Evolutionary conservation across 768 basidiomycete species (phyloP).

Genomic region (Termitomyces sp.): DNA sequence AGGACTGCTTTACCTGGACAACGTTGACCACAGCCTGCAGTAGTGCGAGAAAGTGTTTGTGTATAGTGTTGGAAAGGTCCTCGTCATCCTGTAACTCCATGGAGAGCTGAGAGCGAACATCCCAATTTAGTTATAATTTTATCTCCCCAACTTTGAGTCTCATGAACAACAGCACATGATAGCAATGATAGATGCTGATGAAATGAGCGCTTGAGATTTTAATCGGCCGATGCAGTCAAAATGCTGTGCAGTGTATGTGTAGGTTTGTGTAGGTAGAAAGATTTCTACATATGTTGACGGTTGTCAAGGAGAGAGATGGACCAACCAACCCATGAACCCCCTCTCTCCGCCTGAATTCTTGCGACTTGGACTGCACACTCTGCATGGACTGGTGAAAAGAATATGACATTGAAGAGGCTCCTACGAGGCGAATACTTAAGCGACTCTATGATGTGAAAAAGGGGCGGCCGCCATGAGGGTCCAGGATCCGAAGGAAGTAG

Average conservation of each 20-base stretch:
- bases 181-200: constrained; percentile 11
- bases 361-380: neutral
- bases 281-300: neutral
- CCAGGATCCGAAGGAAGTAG: constrained; percentile 16
- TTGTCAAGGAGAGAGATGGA: neutral
- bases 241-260: neutral
- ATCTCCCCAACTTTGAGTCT: neutral
- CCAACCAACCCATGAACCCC: neutral
- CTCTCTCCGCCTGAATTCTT: neutral
- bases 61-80: neutral
- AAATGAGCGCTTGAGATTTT: constrained; percentile 1
- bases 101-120: neutral
- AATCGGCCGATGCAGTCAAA: neutral
- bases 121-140: neutral
- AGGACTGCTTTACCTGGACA: neutral
- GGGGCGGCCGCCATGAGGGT: neutral
- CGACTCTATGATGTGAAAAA: neutral
- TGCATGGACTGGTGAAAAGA: neutral
- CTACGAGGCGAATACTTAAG: neutral
- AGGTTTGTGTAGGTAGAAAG: neutral
- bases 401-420: neutral
- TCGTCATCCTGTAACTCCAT: too few species aligned
- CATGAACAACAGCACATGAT: constrained; percentile 1
- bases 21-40: neutral
- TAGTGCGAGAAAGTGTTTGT: neutral